Conservation (phyloP, 768 basidiomycete genomes). For the Suillus variegatus region DNA sequence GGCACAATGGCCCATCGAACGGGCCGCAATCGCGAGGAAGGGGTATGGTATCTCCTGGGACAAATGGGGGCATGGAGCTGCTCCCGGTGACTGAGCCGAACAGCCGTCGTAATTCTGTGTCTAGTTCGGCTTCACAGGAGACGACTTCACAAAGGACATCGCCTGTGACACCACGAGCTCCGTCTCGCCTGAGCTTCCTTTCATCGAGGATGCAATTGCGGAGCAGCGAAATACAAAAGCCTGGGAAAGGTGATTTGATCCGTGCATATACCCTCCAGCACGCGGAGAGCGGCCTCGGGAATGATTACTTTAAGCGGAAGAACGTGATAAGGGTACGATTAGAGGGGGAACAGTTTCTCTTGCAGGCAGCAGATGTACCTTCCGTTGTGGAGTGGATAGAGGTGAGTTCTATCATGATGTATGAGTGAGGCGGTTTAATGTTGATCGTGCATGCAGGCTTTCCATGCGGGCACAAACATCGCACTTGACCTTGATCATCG, state of each 20-base stretch:
- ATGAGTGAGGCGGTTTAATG: slow-evolving; percentile 2
- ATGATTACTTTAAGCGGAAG: slow-evolving; percentile 91
- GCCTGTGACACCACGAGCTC: slow-evolving; percentile 17
- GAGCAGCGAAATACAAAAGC: slow-evolving; percentile 37
- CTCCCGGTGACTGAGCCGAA: slow-evolving; percentile 24
- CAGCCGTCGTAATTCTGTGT: slow-evolving; percentile 19
- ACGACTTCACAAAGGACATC: slow-evolving; percentile 17
- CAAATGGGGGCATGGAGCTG: slow-evolving; percentile 21
- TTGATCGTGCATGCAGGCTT: slow-evolving; percentile 48
- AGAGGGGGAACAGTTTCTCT: slow-evolving; percentile 95
- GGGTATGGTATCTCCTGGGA: slow-evolving; percentile 9
- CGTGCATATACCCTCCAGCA: slow-evolving; percentile 80
- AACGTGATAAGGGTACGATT: slow-evolving; percentile 91
- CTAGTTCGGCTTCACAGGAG: slow-evolving; percentile 17
- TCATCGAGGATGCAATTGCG: slow-evolving; percentile 15
- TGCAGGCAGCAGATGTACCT: slow-evolving; percentile 83
- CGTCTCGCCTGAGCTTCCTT: slow-evolving; percentile 26
- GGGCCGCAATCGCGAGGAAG: slow-evolving; percentile 13
- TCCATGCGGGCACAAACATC: slow-evolving; percentile 92
- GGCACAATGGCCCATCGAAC: slow-evolving; percentile 12
- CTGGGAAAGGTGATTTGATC: slow-evolving; percentile 55
- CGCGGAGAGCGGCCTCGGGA: slow-evolving; percentile 93
- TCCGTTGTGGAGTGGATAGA: slow-evolving; percentile 96
- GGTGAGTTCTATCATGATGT: slow-evolving; percentile 41
- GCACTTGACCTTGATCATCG: slow-evolving; percentile 90